Evolutionary conservation across 2,329 filamentous ascomycete genomes (phyloP).

Genomic region (Nannizzia gypsea): DNA sequence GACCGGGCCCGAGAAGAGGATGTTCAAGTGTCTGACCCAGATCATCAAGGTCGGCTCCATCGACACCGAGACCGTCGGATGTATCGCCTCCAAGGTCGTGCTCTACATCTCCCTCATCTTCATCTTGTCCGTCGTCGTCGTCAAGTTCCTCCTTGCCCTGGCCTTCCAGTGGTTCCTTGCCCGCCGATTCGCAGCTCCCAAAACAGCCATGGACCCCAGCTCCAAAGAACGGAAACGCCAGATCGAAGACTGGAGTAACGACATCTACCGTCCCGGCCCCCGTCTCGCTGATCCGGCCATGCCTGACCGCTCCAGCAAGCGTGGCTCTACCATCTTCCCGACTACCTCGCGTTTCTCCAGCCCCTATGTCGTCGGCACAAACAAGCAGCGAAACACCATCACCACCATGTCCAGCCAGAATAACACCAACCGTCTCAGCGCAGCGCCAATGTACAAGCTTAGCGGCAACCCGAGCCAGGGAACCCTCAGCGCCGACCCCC

Average conservation of each 20-base stretch:
- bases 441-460: conserved; percentile 55
- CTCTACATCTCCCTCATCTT: conserved; percentile 86
- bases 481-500: conserved; percentile 39
- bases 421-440: conserved; percentile 54
- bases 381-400: conserved; percentile 46
- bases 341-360: conserved; percentile 92
- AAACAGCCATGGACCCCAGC: conserved; percentile 71
- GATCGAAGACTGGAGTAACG: conserved; percentile 96
- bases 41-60: conserved; percentile 94
- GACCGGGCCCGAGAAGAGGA: conserved; percentile 60
- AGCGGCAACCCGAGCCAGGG: conserved; percentile 45
- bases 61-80: conserved; percentile 91
- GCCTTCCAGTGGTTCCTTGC: conserved; percentile 95
- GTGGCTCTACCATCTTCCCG: conserved; percentile 72
- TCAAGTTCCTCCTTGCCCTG: conserved; percentile 79
- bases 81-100: conserved; percentile 93
- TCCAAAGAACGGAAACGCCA: conserved; percentile 77
- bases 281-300: conserved; percentile 65
- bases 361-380: conserved; percentile 57
- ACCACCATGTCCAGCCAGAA: conserved; percentile 94
- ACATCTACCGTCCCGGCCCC: conserved; percentile 86
- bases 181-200: conserved; percentile 69
- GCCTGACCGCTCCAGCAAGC: conserved; percentile 64
- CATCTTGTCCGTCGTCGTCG: conserved; percentile 75
- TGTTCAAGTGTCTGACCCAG: conserved; percentile 78